Base-by-base conservation (phyloP, 2,329 filamentous ascomycete species). In the Davidsoniella eucalypti region DNA sequence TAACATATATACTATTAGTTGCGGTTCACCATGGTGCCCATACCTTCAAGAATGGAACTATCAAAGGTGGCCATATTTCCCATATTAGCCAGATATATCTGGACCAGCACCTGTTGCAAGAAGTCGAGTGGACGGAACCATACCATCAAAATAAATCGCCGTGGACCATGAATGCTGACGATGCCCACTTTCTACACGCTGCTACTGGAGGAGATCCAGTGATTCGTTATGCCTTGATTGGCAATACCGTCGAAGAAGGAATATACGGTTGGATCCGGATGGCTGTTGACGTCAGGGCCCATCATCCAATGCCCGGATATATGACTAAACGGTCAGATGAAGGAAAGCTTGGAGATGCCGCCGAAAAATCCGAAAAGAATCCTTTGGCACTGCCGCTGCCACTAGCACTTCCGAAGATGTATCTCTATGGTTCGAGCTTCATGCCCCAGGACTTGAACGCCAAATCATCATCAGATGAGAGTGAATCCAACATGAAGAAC, bases 11-110 rank as follows among this genome's bases (percentile, higher is more conserved):
- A 33, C 3, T 33, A n/a, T 12, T 33, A 56, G 56, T 65, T 33
- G 56, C 65, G 44, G 60, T 68, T 66, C 60, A 66, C 54, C 56
- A 61, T 44, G 64, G 64, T 47, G 62, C 62, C 2, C 62, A 61
- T 7, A 52, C 60, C 3, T 55, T 60, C 14, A 44, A 56, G 29
- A 66, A 67, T 56, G 54, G 59, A 33, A 66, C 65, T 1, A 59
- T 67, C 4, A 60, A 58, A 26, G 58, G 62, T 0, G 61, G 60
- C 41, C 63, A 62, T 33, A 68, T 75, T 49, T 71, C 73, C 7
- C 75, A 82, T 60, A 69, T 81, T 26, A 77, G 78, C n/a, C 77
- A 82, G 60, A 61, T 78, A 50, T 82, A 78, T 64, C 76, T 79
- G 58, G 75, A 80, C 60, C 72, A 80, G 57, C 66, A 68, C 49